Evolutionary conservation across 2,329 filamentous ascomycete species (phyloP).

Genomic region (Domatiomyces globalis): DNA sequence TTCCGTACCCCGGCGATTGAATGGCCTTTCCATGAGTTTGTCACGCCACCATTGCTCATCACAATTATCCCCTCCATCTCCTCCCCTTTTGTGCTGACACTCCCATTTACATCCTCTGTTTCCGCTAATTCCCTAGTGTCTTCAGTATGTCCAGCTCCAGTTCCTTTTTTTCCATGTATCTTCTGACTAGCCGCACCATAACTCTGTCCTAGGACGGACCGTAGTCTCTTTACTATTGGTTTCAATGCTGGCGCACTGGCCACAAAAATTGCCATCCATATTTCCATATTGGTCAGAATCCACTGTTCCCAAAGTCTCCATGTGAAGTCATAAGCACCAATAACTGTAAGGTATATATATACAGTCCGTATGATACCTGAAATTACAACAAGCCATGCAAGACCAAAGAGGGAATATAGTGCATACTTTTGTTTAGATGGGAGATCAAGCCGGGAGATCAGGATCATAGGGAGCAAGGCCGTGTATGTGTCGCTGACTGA

Average conservation of each 20-base stretch:
- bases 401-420: slow-evolving; percentile 14
- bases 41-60: too few species aligned
- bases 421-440: slow-evolving; percentile 13
- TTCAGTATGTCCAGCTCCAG: too few species aligned
- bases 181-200: too few species aligned
- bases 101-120: too few species aligned
- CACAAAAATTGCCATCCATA: slow-evolving; percentile 20
- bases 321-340: slow-evolving; percentile 14
- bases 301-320: slow-evolving; percentile 15
- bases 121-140: too few species aligned
- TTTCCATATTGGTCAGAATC: slow-evolving; percentile 21
- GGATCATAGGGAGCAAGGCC: slow-evolving; percentile 14
- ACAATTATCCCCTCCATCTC: too few species aligned
- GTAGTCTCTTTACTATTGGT: slow-evolving; percentile 14
- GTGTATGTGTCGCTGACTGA: slow-evolving; percentile 17
- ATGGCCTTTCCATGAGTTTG: too few species aligned
- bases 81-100: too few species aligned
- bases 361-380: slow-evolving; percentile 11
- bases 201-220: too few species aligned
- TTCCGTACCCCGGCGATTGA: too few species aligned
- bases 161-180: too few species aligned
- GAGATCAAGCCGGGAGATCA: slow-evolving; percentile 12
- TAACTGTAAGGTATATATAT: slow-evolving; percentile 10
- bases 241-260: slow-evolving; percentile 22
- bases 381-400: slow-evolving; percentile 14